Percentiles rank a stretch among this genome's conserved stretches.
phyloP scores from a whole-genome alignment of 2,329 filamentous ascomycete genomes.

The Phaeosphaeriaceae sp. region DNA sequence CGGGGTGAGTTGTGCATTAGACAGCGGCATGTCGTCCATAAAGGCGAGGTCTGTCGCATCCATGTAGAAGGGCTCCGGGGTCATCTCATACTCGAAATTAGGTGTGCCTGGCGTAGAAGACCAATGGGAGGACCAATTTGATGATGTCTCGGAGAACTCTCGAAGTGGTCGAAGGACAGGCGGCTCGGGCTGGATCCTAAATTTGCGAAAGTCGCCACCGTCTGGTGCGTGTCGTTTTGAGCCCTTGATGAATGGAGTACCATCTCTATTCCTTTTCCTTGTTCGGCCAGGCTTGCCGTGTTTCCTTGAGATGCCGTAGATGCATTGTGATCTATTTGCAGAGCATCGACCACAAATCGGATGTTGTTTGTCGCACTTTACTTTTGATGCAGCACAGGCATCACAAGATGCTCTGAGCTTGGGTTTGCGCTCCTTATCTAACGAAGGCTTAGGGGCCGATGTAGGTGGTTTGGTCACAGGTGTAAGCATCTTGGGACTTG shows the following conservation, averaged over 20 bases:
- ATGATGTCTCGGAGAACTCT: conserved; percentile 20
- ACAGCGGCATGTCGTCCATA: conserved; percentile 29
- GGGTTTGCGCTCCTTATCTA: conserved; percentile 24
- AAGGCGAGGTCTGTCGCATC: conserved; percentile 29
- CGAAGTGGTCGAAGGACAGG: conserved; percentile 24
- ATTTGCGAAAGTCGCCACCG: conserved; percentile 37
- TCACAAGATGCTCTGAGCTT: conserved; percentile 47
- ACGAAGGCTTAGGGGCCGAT: conserved; percentile 25
- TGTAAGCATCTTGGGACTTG: conserved; percentile 15
- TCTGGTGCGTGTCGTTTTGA: conserved; percentile 40
- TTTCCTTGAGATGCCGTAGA: conserved; percentile 45
- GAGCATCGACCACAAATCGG: conserved; percentile 42
- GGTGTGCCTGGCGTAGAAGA: conserved; percentile 35
- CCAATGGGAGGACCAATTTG: conserved; percentile 32
- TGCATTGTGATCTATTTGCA: conserved; percentile 34
- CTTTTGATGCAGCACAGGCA: conserved; percentile 46
- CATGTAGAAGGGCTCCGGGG: conserved; percentile 33
- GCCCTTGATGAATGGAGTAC: conserved; percentile 37
- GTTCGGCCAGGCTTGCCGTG: conserved; percentile 44
- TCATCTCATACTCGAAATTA: conserved; percentile 38
- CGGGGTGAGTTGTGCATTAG: conserved; percentile 17
- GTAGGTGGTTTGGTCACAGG: conserved; percentile 18
- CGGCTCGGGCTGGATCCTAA: conserved; percentile 31
- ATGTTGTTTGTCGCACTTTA: conserved; percentile 47
- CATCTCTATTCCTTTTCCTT: conserved; percentile 41